Evolutionary conservation across 2,329 filamentous ascomycete genomes (phyloP).

Genomic region (Pezicula radicicola): DNA sequence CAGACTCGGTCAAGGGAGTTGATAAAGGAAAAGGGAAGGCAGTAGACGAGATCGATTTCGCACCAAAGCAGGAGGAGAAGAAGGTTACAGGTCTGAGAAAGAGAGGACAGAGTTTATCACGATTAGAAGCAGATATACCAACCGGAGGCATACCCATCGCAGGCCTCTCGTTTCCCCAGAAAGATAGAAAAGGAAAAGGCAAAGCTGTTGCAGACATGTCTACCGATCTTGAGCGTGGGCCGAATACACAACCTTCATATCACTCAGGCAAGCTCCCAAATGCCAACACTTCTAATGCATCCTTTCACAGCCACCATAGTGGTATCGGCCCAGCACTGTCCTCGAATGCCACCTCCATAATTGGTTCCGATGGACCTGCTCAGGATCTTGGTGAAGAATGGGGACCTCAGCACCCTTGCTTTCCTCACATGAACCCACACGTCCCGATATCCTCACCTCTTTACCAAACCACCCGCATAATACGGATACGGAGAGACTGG

Average conservation of each 20-base stretch:
- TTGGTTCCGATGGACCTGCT: slow-evolving; percentile 37
- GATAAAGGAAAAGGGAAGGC: slow-evolving; percentile 6
- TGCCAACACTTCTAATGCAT: slow-evolving; percentile 20
- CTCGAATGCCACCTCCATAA: slow-evolving; percentile 30
- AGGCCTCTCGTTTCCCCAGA: slow-evolving; percentile 16
- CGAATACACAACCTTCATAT: slow-evolving; percentile 18
- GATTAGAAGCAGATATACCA: neutral
- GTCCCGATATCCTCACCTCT: slow-evolving; percentile 75
- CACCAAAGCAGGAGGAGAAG: slow-evolving; percentile 6
- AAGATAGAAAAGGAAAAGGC: slow-evolving; percentile 14
- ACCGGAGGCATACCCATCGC: slow-evolving; percentile 7
- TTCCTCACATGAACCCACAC: slow-evolving; percentile 88
- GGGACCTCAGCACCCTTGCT: slow-evolving; percentile 93
- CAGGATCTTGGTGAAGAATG: slow-evolving; percentile 68
- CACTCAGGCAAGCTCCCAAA: slow-evolving; percentile 16
- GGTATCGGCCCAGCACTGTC: slow-evolving; percentile 27
- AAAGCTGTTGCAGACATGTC: slow-evolving; percentile 20
- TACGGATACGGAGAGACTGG: slow-evolving; percentile 90
- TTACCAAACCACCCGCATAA: slow-evolving; percentile 78
- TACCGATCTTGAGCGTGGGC: slow-evolving; percentile 27
- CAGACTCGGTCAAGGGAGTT: slow-evolving; percentile 10
- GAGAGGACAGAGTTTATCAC: slow-evolving; percentile 13
- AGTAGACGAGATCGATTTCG: slow-evolving; percentile 3
- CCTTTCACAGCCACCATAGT: slow-evolving; percentile 10
- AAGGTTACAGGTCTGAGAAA: slow-evolving; percentile 12